Evolutionary conservation across 2,329 filamentous ascomycete species (phyloP).

Genomic region (Pezicula carpinea): DNA sequence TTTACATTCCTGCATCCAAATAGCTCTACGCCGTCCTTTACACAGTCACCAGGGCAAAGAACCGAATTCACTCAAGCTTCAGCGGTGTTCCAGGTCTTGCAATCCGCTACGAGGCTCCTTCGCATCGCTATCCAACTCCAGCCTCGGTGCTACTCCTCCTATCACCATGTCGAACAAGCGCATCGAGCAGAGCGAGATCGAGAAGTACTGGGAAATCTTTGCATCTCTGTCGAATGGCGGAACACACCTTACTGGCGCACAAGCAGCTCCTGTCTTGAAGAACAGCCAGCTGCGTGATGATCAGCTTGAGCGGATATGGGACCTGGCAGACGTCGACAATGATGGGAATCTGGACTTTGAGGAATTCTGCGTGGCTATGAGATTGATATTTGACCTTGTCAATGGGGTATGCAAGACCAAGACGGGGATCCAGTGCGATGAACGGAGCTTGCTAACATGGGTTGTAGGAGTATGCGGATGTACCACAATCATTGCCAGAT

Average conservation of each 20-base stretch:
- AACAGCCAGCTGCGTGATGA: conserved; percentile 69
- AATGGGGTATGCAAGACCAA: conserved; percentile 74
- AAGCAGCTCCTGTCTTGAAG: conserved; percentile 68
- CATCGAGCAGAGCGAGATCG: conserved; percentile 70
- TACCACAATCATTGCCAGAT: conserved; percentile 81
- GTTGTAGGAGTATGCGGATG: conserved; percentile 76
- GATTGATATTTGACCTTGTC: conserved; percentile 92
- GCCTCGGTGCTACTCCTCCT: not conserved
- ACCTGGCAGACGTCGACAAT: conserved; percentile 93
- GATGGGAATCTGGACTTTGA: conserved; percentile 98
- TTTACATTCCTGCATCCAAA: too few relatives aligned
- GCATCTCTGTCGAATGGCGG: conserved; percentile 60
- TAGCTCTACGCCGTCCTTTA: too few relatives aligned
- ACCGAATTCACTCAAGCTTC: too few relatives aligned
- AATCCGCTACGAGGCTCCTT: not conserved
- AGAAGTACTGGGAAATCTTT: conserved; percentile 79
- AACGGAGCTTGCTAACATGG: not conserved
- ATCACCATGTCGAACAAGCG: conserved; percentile 37
- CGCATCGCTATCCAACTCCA: not conserved
- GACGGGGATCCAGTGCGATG: not conserved
- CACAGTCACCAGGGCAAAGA: too few relatives aligned
- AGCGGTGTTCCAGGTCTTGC: too few relatives aligned
- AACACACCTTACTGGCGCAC: conserved; percentile 60
- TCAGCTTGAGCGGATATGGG: conserved; percentile 97
- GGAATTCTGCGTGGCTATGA: conserved; percentile 99